A percentile compares a stretch with the other conserved stretches of the same genome.
Evolutionary conservation across 257 asterid species (phyloP).

Genomic region (Mentha longifolia): DNA sequence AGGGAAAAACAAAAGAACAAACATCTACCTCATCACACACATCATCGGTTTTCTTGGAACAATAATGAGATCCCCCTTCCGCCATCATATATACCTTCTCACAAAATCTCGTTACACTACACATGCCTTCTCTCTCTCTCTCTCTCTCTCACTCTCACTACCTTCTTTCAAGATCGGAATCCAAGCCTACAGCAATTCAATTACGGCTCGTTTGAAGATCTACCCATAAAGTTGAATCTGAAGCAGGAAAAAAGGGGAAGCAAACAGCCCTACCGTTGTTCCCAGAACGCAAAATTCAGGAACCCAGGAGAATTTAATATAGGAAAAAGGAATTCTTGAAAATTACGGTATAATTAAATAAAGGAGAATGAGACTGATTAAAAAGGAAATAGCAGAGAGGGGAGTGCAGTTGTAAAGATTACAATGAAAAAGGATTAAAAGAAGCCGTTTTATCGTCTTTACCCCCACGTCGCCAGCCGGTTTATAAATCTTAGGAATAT

Average conservation of each 20-base stretch:
- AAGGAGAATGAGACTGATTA: neutral
- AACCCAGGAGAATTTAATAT: neutral
- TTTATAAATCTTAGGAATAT: neutral
- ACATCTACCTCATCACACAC: slow-evolving; percentile 54
- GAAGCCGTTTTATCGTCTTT: slow-evolving; percentile 56
- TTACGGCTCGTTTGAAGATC: slow-evolving; percentile 30
- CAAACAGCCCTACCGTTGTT: slow-evolving; percentile 8
- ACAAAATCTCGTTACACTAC: slow-evolving; percentile 62
- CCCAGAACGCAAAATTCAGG: slow-evolving; percentile 26
- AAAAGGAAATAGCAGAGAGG: slow-evolving; percentile 36
- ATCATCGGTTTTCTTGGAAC: slow-evolving; percentile 83
- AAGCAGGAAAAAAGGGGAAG: slow-evolving; percentile 2
- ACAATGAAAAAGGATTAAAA: slow-evolving; percentile 25
- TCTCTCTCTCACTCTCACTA: neutral
- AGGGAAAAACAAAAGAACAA: neutral
- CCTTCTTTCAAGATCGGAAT: slow-evolving; percentile 15
- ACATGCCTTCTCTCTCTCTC: slow-evolving; percentile 39
- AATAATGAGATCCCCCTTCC: slow-evolving; percentile 83
- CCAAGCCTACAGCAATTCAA: slow-evolving; percentile 26
- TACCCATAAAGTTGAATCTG: slow-evolving; percentile 26
- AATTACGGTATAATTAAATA: too few species aligned
- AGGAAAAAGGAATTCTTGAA: neutral
- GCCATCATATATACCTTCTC: slow-evolving; percentile 64
- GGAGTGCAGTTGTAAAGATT: slow-evolving; percentile 53
- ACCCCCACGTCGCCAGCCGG: neutral